phyloP scores from a whole-genome alignment of 257 asterid species.

The Scutellaria baicalensis region DNA sequence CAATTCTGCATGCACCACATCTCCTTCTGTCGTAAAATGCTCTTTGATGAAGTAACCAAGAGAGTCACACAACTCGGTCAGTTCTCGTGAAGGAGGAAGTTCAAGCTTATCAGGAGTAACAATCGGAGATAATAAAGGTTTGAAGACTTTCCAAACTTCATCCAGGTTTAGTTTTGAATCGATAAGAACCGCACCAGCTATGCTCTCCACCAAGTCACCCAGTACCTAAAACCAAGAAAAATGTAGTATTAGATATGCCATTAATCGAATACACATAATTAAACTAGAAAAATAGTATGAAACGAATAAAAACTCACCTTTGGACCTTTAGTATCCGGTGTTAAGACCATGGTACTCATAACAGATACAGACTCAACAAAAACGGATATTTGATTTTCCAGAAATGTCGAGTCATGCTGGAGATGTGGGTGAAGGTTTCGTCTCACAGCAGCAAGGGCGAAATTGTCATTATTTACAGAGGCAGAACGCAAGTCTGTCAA shows the following conservation, averaged over 20 bases:
- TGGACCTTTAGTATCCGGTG: slow-evolving; percentile 63
- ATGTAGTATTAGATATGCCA: neutral
- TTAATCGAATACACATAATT: neutral
- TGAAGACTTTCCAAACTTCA: slow-evolving; percentile 70
- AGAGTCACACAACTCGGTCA: slow-evolving; percentile 72
- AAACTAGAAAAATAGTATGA: neutral
- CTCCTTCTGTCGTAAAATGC: slow-evolving; percentile 31
- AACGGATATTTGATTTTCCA: slow-evolving; percentile 46
- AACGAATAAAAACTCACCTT: slow-evolving; percentile 38
- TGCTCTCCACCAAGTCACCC: slow-evolving; percentile 97
- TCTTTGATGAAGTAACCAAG: slow-evolving; percentile 69
- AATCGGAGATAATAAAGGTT: slow-evolving; percentile 77
- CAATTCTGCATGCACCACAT: slow-evolving; percentile 46
- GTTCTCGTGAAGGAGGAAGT: slow-evolving; percentile 76
- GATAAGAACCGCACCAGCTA: slow-evolving; percentile 81
- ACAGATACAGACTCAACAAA: slow-evolving; percentile 45
- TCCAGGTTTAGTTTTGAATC: slow-evolving; percentile 68
- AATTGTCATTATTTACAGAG: slow-evolving; percentile 80
- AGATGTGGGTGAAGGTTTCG: slow-evolving; percentile 66
- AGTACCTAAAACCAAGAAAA: slow-evolving; percentile 43
- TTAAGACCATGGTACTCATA: slow-evolving; percentile 28
- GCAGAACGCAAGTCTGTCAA: slow-evolving; percentile 91
- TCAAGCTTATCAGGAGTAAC: slow-evolving; percentile 93
- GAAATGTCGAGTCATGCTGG: slow-evolving; percentile 44
- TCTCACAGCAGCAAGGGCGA: slow-evolving; percentile 78